phyloP scores from a whole-genome alignment of 371 early-diverging fungal species.

The Dichotomocladium elegans region DNA sequence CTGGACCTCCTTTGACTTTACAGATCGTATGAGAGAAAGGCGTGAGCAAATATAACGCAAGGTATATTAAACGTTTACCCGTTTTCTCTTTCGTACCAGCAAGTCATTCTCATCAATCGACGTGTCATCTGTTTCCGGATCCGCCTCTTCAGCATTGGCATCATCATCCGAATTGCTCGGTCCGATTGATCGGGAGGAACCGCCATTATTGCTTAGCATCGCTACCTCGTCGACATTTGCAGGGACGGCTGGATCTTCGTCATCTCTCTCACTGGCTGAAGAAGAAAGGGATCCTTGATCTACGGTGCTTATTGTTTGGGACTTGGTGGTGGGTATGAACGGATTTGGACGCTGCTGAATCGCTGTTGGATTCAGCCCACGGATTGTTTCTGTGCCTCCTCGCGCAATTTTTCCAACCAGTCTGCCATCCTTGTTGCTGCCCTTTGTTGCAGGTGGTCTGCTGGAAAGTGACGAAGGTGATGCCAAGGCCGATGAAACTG shows the following conservation, averaged over 20 bases:
- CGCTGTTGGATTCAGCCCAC: too few species aligned
- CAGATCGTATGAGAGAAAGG: not conserved
- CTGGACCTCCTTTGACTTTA: conserved; percentile 56
- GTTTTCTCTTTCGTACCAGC: conserved; percentile 10
- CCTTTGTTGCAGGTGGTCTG: too few species aligned
- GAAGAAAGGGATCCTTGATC: not conserved
- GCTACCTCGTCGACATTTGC: conserved; percentile 50
- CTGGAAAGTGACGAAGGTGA: conserved; percentile 2
- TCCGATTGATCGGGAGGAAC: not conserved
- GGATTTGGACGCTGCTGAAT: too few species aligned
- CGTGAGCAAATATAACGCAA: not conserved
- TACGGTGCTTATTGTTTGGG: too few species aligned
- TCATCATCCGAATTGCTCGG: not conserved
- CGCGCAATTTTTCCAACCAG: too few species aligned
- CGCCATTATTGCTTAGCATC: conserved; percentile 28
- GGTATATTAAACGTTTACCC: not conserved
- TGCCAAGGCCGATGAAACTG: not conserved
- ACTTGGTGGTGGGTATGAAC: too few species aligned
- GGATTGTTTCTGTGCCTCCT: too few species aligned
- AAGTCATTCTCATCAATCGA: conserved; percentile 3
- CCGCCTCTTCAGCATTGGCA: conserved; percentile 1
- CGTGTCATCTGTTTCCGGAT: conserved; percentile 5
- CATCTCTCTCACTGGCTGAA: conserved; percentile 2
- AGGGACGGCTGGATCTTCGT: conserved; percentile 21
- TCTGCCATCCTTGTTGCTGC: too few species aligned